Base-by-base conservation (phyloP, 2,329 filamentous ascomycete species). In the Samsoniella hepiali region DNA sequence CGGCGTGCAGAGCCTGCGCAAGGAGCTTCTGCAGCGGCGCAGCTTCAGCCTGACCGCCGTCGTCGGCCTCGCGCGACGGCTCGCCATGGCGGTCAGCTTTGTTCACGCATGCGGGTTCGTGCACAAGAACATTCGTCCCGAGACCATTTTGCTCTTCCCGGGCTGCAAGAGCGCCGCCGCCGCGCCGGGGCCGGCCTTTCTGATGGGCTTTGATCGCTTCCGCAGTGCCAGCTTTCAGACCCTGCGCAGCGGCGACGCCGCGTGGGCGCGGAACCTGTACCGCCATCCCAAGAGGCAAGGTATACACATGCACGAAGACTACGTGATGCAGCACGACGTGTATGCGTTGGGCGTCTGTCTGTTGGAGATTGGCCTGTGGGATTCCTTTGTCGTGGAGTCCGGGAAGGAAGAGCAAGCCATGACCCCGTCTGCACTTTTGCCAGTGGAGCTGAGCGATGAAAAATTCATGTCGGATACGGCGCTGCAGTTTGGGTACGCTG, bases 291-390 rank as follows among this genome's bases (percentile, higher is more conserved):
- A 17, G 3, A 9, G 50, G 4, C 50, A 53, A n/a, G 50, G 50
- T 22, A 38, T 17, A 5, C 31, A 11, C 32, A 15, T 17, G 9
- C 9, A 75, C 34, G 73, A 77, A 1, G 63, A 66, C 0, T 84
- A 81, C 66, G 71, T 64, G 4, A 84, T 83, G 78, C 77, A 80
- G 47, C 82, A 85, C 62, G 81, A 83, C 64, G 69, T 82, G 4
- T 82, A 82, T 68, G 77, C 74, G 51, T 68, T 81, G 1, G 79
- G 79, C 5, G 73, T 79, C 8, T 69, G 81, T 5, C 69, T 81
- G 8, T 72, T 79, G 5, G 78, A 81, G 69, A 75, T 81, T 36
- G 75, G 76, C 2, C 64, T 76, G 7, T 77, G 76, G 73, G 70
- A 73, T 62, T 67, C 81, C 83, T 65, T 58, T 11, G 65, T 73